Evolutionary conservation across 345 rosid species (phyloP), one percentile per base, ranked within the genome.

Genomic region (Eucalyptus melliodora): DNA sequence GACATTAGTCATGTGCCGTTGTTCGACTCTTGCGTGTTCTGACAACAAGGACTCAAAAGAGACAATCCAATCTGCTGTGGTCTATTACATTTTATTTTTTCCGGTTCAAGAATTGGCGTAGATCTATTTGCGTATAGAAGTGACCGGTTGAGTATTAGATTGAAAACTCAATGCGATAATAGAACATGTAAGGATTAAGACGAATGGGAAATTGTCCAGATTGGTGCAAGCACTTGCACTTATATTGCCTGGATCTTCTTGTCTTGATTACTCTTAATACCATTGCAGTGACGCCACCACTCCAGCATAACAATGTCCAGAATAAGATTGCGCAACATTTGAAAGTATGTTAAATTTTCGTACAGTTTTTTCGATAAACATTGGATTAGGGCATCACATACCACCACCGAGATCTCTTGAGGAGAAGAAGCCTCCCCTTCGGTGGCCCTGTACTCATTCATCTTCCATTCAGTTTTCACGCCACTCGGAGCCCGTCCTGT

Each of bases 401-500:
- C 59, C 56, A 31, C 21, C 27, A 62, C 50, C 5, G 55, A n/a
- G 51, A 67, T 42, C 21, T 42, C 34, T 53, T 65, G 15, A 34
- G 87, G 53, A 9, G 91, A 55, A n/a, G 91, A 49, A 10, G 86
- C 86, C 37, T 88, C 92, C 65, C 87, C 89, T n/a, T 89, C 91
- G 59, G 89, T 49, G 60, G 91, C 92, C 69, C 89, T 92, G 51
- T 93, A 93, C 67, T 92, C 95, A 42, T 93, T 93, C 93, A 93
- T 92, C 87, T 93, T 94, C 95, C 95, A 94, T 51, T 93, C 92
- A 7, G 95, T 94, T 89, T 93, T 94, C 37, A 26, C 88, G 34
- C 95, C 94, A 26, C 14, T 91, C 0, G 95, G 95, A 87, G 94
- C 94, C 88, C 94, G 92, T 89, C 95, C 95, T 10, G 45, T 89